phyloP scores from a whole-genome alignment of 345 rosid genomes.

The Hirschfeldia incana region DNA sequence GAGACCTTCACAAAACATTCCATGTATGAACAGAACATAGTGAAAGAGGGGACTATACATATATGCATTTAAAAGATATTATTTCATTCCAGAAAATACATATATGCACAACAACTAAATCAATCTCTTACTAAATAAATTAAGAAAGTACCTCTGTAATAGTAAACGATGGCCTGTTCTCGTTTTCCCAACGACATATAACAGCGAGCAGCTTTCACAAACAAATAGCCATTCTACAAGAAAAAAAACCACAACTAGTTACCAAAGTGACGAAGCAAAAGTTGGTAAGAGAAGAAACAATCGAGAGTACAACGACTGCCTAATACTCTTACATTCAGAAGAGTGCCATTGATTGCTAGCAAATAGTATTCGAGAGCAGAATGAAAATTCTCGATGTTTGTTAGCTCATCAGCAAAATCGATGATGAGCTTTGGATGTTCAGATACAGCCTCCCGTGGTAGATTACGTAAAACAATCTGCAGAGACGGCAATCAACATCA shows the following conservation, averaged over 20 bases:
- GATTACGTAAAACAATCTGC: slow-evolving; percentile 51
- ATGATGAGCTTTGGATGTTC: slow-evolving; percentile 52
- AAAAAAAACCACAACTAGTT: slow-evolving; percentile 21
- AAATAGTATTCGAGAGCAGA: slow-evolving; percentile 82
- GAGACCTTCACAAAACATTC: slow-evolving; percentile 1
- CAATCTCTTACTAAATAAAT: slow-evolving; percentile 6
- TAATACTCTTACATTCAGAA: slow-evolving; percentile 53
- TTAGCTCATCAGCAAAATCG: slow-evolving; percentile 67
- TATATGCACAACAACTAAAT: slow-evolving; percentile 5
- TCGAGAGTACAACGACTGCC: slow-evolving; percentile 12
- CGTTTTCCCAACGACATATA: slow-evolving; percentile 59
- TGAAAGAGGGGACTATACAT: not conserved
- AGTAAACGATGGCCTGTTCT: slow-evolving; percentile 60
- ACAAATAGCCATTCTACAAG: slow-evolving; percentile 43
- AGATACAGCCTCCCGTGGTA: slow-evolving; percentile 45
- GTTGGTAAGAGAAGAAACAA: slow-evolving; percentile 14
- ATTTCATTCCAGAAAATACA: not conserved
- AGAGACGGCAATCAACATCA: slow-evolving; percentile 32
- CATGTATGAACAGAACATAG: slow-evolving; percentile 8
- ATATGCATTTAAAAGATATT: too few species aligned
- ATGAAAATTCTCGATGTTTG: slow-evolving; percentile 52
- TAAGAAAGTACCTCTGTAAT: slow-evolving; percentile 58
- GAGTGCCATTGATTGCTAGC: slow-evolving; percentile 45
- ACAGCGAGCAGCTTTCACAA: slow-evolving; percentile 72
- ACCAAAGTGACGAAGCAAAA: slow-evolving; percentile 19